phyloP scores from a whole-genome alignment of 1,284 basidiomycete species.

The Naganishia sp. region DNA sequence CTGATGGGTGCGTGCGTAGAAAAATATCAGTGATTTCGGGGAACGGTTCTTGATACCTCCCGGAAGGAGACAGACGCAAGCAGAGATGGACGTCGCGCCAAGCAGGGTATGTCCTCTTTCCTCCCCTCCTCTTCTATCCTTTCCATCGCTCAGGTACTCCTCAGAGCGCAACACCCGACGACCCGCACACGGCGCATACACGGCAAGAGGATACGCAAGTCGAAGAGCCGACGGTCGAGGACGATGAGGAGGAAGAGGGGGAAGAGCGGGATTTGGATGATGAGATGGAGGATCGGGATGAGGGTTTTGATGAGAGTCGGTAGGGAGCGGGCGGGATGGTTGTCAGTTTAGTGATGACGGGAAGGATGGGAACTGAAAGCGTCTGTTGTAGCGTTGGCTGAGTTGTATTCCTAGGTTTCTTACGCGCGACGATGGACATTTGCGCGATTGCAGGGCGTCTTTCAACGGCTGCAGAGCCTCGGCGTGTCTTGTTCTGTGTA shows the following conservation, averaged over 20 bases:
- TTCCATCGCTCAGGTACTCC: neutral
- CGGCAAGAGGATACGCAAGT: conserved; percentile 24
- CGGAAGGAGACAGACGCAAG: conserved; percentile 28
- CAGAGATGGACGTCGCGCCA: conserved; percentile 2
- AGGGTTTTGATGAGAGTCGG: conserved; percentile 1
- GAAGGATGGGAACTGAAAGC: no score
- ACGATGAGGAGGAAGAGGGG: conserved; percentile 1
- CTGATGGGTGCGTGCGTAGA: neutral
- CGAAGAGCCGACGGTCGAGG: conserved; percentile 1
- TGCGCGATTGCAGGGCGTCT: no score
- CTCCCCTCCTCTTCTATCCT: neutral
- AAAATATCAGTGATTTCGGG: conserved; percentile 27
- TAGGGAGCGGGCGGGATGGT: no score
- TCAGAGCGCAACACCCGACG: conserved; percentile 26
- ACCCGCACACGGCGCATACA: conserved; percentile 1
- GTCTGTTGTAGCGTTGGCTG: neutral
- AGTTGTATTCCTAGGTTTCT: no score
- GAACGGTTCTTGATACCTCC: conserved; percentile 23
- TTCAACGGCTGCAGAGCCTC: no score
- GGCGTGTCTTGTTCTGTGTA: no score
- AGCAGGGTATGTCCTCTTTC: conserved; percentile 1
- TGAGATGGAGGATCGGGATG: conserved; percentile 31
- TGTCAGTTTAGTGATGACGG: no score
- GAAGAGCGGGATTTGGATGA: conserved; percentile 26
- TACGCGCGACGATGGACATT: no score